Evolutionary conservation across 169 alveolate genomes (phyloP), one percentile per base, ranked within the genome.

Genomic region (Cryptosporidium sp.): DNA sequence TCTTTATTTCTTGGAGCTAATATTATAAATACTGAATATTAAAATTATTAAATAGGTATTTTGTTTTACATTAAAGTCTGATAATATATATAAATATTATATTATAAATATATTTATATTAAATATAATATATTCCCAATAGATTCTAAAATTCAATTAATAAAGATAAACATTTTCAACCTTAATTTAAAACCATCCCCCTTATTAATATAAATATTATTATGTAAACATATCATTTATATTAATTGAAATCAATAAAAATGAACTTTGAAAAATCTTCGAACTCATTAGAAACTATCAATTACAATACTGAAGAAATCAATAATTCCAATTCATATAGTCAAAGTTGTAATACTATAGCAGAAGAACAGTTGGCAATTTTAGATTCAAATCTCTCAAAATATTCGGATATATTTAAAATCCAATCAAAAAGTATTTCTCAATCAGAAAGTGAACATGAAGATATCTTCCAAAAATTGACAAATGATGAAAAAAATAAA

Each of bases 351-450:
- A 65, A 65, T 31, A 71, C 85, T 8, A 56, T 71, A 71, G 85
- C 85, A 31, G 85, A 70, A 48, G 85, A 71, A 71, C 69, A 71
- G 23, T n/a, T 71, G 65, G 65, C 23, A 26, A 9, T 52, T 51
- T 33, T 71, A 26, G 69, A 71, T 21, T 33, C 85, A 10, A 71
- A 56, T 71, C 48, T 51, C 1, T 71, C 85, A 71, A 71, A 52
- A 10, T 71, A 71, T 21, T 71, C 85, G 16, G 85, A 71, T n/a
- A 29, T 65, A 65, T 33, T 65, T 7, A 31, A 65, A 7, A 14
- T 65, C 12, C 44, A 35, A 7, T 65, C 72, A 1, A 65, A 65
- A 33, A 65, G 72, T 14, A 1, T 33, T 29, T 65, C 72, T 29
- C 53, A 65, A 0, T 37, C 33, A 35, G 51, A 35, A 35, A n/a